Evolutionary conservation across 2,329 filamentous ascomycete species (phyloP).

Genomic region (Lachnellula hyalina): DNA sequence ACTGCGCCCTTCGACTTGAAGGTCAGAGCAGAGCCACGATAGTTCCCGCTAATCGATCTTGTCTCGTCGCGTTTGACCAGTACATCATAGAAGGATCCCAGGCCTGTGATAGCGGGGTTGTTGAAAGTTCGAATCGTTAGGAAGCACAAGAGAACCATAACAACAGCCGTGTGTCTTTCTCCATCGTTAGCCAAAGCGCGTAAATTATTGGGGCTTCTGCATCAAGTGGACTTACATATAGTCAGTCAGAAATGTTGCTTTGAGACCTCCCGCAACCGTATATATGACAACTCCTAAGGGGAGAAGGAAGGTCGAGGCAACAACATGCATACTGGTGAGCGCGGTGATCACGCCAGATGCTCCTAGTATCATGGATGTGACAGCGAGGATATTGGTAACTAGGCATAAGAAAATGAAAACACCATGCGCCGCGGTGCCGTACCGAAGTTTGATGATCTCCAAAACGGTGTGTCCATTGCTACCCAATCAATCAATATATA

Average conservation of each 20-base stretch:
- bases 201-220: neutral
- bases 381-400: conserved; percentile 78
- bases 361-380: conserved; percentile 82
- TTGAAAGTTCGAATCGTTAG: conserved; percentile 43
- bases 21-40: conserved; percentile 49
- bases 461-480: conserved; percentile 63
- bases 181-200: conserved; percentile 41
- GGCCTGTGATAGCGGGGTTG: conserved; percentile 42
- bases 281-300: conserved; percentile 76
- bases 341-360: conserved; percentile 67
- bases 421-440: conserved; percentile 64
- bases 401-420: conserved; percentile 78
- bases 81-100: conserved; percentile 45
- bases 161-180: conserved; percentile 46
- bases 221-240: conserved; percentile 33
- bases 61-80: conserved; percentile 39
- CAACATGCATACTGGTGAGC: conserved; percentile 67
- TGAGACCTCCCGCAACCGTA: conserved; percentile 70
- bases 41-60: conserved; percentile 46
- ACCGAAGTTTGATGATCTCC: conserved; percentile 74
- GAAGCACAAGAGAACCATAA: conserved; percentile 47
- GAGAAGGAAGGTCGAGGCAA: conserved; percentile 72
- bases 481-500: neutral
- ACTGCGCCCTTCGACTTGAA: conserved; percentile 49
- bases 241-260: conserved; percentile 71